Evolutionary conservation across 129 eudicot genomes (phyloP), one percentile per base, ranked within the genome.

Genomic region (Kitagawia praeruptora): DNA sequence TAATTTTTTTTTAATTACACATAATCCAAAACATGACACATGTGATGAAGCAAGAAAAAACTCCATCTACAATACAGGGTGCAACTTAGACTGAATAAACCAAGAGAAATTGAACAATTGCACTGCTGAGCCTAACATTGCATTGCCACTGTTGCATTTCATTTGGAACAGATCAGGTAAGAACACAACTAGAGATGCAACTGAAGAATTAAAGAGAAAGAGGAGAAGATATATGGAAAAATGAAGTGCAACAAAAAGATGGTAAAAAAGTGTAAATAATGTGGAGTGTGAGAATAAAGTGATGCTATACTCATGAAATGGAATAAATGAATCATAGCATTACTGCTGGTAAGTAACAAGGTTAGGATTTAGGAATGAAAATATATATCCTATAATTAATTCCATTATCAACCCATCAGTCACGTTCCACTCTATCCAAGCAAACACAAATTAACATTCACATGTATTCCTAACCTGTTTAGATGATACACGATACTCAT

Each of bases 401-500:
- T 58, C 67, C 15, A n/a, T 61, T 25, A 51, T n/a, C 14, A 61
- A 25, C 69, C 28, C 37, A 34, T 34, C 37, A 34, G 37, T 1
- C 69, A 58, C 28, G 6, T 61, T 61, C 69, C 34, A 61, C 34
- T n/a, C 4, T 25, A n/a, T 7, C 67, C 67, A 58, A 58, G 9
- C 67, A 58, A 58, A 58, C 67, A 23, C 72, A 28, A 28, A 66
- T 28, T 9, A 12, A 28, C 21, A 31, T 46, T 8, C 16, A 46
- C 48, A 74, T 46, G 46, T 31, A 67, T 73, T 71, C 40, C 51
- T 82, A 84, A 95, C 98, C 97, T 92, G 97, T 85, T 87, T 90
- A n/a, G 92, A 90, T 71, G 97, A 87, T 83, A 86, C 86, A 48
- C 86, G 90, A 79, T 88, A 95, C 88, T 95, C 97, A 28, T 89